These are phyloP conservation scores for Colletotrichum theobromicola DNA, from an alignment of 2,329 filamentous ascomycete genomes.

Conservation along the genomic window DNA sequence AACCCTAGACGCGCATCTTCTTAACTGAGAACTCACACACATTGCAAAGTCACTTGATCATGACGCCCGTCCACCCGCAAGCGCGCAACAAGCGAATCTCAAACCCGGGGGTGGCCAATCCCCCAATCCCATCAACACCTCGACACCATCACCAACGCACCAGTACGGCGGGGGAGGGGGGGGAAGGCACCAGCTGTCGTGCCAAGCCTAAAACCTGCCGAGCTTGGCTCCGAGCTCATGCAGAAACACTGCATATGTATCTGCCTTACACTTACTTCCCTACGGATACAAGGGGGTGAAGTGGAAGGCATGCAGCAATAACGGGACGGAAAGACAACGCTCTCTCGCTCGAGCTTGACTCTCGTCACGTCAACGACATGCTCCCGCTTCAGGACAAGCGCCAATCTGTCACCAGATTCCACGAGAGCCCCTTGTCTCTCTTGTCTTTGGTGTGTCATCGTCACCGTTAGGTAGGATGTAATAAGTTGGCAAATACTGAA, in stretches of 20 bases:
- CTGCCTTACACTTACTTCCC: not conserved
- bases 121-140: not conserved
- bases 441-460: not conserved
- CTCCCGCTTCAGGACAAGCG: slow-evolving; percentile 2
- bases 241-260: slow-evolving; percentile 10
- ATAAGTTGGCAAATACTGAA: not conserved
- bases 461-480: not conserved
- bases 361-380: not conserved
- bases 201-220: slow-evolving; percentile 18
- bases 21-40: not conserved
- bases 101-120: not conserved
- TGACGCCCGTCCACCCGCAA: not conserved
- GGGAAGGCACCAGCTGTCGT: not conserved
- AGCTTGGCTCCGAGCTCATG: slow-evolving; percentile 21
- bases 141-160: not conserved
- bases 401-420: not conserved
- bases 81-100: not conserved
- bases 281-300: not conserved
- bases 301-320: not conserved
- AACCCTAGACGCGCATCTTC: not conserved
- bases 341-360: not conserved
- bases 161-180: not conserved
- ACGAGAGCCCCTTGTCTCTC: not conserved
- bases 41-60: not conserved
- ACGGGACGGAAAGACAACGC: not conserved